These are phyloP conservation scores for Scheffersomyces titani DNA, from an alignment of 1,139 yeast genomes.

Conservation along the genomic window DNA sequence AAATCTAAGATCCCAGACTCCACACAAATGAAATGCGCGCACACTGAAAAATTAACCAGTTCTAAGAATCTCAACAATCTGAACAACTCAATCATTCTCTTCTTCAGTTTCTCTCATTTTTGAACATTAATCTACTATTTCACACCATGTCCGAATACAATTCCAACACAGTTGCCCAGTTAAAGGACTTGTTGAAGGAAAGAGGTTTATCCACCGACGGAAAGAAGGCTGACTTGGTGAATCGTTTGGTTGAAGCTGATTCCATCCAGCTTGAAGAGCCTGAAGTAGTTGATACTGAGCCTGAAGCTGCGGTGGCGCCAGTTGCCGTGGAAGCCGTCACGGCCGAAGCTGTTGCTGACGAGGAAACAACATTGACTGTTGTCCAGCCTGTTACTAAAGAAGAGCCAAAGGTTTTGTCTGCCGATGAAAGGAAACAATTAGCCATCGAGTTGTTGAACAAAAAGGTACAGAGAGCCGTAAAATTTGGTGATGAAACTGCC, in stretches of 20 bases:
- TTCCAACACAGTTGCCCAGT: conserved; percentile 76
- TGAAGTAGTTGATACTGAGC: conserved; percentile 11
- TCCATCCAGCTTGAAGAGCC: conserved; percentile 8
- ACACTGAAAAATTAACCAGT: not conserved
- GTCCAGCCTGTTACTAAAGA: conserved; percentile 17
- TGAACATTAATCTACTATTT: not conserved
- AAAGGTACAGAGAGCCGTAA: conserved; percentile 71
- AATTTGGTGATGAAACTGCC: conserved; percentile 67
- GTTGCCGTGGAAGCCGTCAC: conserved; percentile 13
- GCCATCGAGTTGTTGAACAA: conserved; percentile 70
- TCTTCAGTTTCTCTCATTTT: not conserved
- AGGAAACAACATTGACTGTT: conserved; percentile 12
- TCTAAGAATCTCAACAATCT: not conserved
- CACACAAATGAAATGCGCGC: not conserved
- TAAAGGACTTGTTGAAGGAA: conserved; percentile 72
- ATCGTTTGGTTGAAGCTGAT: conserved; percentile 53
- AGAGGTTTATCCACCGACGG: conserved; percentile 76
- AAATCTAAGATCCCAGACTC: not conserved
- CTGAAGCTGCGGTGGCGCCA: conserved; percentile 16
- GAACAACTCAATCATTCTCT: not conserved
- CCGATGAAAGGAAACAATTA: conserved; percentile 69
- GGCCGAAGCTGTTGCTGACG: conserved; percentile 13
- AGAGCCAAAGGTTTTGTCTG: conserved; percentile 47
- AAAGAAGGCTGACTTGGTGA: conserved; percentile 78
- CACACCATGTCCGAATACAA: conserved; percentile 57